Evolutionary conservation across 2,329 filamentous ascomycete species (phyloP), one percentile per base, ranked within the genome.

Genomic region (Diaporthe caulivora): DNA sequence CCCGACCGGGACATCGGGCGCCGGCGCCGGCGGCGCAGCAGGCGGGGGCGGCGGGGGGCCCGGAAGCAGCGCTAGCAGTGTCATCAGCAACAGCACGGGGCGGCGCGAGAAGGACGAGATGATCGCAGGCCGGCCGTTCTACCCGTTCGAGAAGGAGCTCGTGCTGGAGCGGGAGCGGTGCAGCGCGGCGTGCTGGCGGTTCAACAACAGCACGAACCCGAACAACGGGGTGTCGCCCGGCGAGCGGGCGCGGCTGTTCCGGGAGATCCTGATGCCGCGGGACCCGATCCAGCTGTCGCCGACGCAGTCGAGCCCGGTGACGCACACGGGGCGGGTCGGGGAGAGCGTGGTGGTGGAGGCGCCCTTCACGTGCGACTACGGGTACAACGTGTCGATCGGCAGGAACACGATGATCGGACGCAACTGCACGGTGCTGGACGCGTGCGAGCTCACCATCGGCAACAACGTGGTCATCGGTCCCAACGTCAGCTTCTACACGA

Each of bases 311-410:
- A 87, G 87, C 58, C 83, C 88, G 13, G 81, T 89, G 70, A 87
- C 86, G 53, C 87, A 89, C 77, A 80, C 85, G 71, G 94, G 90
- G 72, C 89, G 87, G 31, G 89, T 97, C 7, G 94, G 94, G n/a
- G 89, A 92, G 21, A 91, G 92, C 71, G 92, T 94, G 7, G 87
- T 92, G 54, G 93, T 99, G 34, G 95, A 98, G 79, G 91, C 94
- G 3, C 96, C 96, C 0, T 98, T 99, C 82, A 92, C 89, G 60
- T 98, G 96, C 81, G 95, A 98, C 79, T 81, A 98, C 79, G 97
- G 97, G 0, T 98, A 98, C 84, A 98, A 99, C 81, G 93, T 98
- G 78, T 89, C 90, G 62, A 93, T 99, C 77, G 95, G 94, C 17
- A 92, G 95, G 77, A 92, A 97, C 76, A 94, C 97, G 3, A 90